phyloP scores from a whole-genome alignment of 768 basidiomycete species.

The Hemileccinum rubropunctum region DNA sequence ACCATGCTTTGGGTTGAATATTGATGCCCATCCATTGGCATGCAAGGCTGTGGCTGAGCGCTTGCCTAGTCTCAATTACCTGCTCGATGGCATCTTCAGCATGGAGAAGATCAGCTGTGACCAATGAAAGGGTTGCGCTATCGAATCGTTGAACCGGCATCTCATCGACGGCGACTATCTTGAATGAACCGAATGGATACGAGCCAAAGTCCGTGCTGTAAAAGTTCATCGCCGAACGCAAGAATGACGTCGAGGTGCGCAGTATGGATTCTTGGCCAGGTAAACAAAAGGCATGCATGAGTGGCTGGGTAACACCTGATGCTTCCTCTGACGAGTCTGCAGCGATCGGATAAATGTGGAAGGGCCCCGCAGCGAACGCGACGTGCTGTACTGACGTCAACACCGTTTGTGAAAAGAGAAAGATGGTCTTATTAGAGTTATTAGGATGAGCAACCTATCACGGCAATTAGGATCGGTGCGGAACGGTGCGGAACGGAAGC shows the following conservation, averaged over 20 bases:
- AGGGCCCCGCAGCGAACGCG: slow-evolving; percentile 93
- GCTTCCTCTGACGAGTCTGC: slow-evolving; percentile 64
- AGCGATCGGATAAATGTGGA: slow-evolving; percentile 72
- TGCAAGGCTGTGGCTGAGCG: slow-evolving; percentile 83
- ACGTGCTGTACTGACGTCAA: slow-evolving; percentile 96
- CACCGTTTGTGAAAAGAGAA: slow-evolving; percentile 82
- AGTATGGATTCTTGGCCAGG: slow-evolving; percentile 82
- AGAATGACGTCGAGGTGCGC: slow-evolving; percentile 63
- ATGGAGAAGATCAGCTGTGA: slow-evolving; percentile 79
- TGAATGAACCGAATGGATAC: slow-evolving; percentile 94
- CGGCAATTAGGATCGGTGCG: slow-evolving; percentile 6
- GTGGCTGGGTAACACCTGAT: slow-evolving; percentile 58
- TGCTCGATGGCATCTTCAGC: slow-evolving; percentile 91
- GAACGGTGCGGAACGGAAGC: slow-evolving; percentile 19
- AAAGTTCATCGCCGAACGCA: slow-evolving; percentile 90
- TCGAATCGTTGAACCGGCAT: slow-evolving; percentile 80
- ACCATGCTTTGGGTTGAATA: slow-evolving; percentile 89
- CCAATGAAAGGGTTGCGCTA: slow-evolving; percentile 77
- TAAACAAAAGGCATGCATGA: slow-evolving; percentile 90
- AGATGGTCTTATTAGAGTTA: slow-evolving; percentile 92
- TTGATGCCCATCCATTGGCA: slow-evolving; percentile 98
- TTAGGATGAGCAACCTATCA: slow-evolving; percentile 86
- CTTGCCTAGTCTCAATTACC: slow-evolving; percentile 85
- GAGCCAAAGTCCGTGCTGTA: slow-evolving; percentile 91
- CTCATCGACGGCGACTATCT: slow-evolving; percentile 91